Base-by-base conservation (phyloP, 176 grass and related monocot genomes). In the Bromus sterilis region DNA sequence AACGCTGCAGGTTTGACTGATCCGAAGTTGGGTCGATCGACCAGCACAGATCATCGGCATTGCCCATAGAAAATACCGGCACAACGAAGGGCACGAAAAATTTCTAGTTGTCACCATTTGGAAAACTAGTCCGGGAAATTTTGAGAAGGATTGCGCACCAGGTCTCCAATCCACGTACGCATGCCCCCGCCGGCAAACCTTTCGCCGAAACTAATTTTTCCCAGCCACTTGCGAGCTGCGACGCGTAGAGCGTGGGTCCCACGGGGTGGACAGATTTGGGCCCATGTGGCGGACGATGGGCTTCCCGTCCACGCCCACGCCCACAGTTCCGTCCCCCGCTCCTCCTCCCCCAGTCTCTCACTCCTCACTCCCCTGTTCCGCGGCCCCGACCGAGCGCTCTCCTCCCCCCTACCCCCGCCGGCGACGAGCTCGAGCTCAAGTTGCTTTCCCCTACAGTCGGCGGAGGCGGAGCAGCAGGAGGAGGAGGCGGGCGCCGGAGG, bases 341-440 rank as follows among this genome's bases (percentile, higher is more conserved):
- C 78, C 51, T 24, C 44, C 16, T 6, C 48, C 7, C 35, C 6
- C 23, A 53, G 78, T 44, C 71, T 68, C 68, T 77, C 78, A 48
- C 78, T 64, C 46, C 40, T 25, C 81, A 44, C 62, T 51, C 86
- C 20, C 71, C 31, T 58, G 21, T 73, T 61, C 67, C 80, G 67
- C 68, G 68, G 40, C 30, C 29, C 32, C 68, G 36, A 41, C 68
- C 84, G 24, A 21, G 20, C 28, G 53, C 67, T 21, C 63, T 18
- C 49, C 2, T 71, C 62, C 74, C 6, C 11, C 32, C 44, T 1
- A 2, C 49, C 5, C 60, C 20, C 43, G 89, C 24, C 49, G 79
- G 71, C 80, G 75, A 76, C 80, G 60, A 69, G 65, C 74, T 82
- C 67, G 39, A 93, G 85, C 86, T 86, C 85, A 83, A 83, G 83